Evolutionary conservation across 352 stramenopile species (phyloP).

Genomic region (Aphanomyces cochlioides): DNA sequence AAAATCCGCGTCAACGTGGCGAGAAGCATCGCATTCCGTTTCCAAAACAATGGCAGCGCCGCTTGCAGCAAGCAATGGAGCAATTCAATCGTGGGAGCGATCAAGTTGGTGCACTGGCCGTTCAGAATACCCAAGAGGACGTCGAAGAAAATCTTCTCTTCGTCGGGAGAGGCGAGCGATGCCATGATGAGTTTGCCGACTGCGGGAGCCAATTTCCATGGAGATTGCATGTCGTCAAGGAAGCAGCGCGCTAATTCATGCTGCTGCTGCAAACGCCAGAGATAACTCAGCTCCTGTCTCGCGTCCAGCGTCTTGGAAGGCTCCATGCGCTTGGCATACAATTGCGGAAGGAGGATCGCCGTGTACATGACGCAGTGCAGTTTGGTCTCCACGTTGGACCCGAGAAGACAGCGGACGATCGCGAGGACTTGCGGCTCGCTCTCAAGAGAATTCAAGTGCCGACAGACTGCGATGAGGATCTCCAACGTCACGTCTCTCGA

Average conservation of each 20-base stretch:
- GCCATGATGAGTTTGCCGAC: neutral
- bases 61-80: neutral
- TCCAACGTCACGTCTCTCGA: slow-evolving; percentile 6
- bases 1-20: slow-evolving; percentile 12
- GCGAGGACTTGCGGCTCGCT: neutral
- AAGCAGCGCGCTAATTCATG: neutral
- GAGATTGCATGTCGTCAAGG: neutral
- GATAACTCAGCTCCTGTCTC: slow-evolving; percentile 19
- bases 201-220: neutral
- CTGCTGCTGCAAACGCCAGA: slow-evolving; percentile 19
- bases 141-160: slow-evolving; percentile 25
- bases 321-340: neutral
- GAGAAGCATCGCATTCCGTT: slow-evolving; percentile 19
- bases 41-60: slow-evolving; percentile 8
- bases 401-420: slow-evolving; percentile 3
- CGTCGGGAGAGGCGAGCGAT: neutral
- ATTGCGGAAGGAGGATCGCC: slow-evolving; percentile 15
- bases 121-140: slow-evolving; percentile 1
- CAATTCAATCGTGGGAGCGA: slow-evolving; percentile 6
- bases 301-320: neutral
- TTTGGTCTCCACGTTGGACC: neutral
- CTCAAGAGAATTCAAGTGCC: slow-evolving; percentile 2
- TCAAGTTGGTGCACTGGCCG: neutral
- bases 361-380: slow-evolving; percentile 20
- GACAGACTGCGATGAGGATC: slow-evolving; percentile 3